Conservation (phyloP, 169 alveolate genomes). For the Amoebophrya sp. region DNA sequence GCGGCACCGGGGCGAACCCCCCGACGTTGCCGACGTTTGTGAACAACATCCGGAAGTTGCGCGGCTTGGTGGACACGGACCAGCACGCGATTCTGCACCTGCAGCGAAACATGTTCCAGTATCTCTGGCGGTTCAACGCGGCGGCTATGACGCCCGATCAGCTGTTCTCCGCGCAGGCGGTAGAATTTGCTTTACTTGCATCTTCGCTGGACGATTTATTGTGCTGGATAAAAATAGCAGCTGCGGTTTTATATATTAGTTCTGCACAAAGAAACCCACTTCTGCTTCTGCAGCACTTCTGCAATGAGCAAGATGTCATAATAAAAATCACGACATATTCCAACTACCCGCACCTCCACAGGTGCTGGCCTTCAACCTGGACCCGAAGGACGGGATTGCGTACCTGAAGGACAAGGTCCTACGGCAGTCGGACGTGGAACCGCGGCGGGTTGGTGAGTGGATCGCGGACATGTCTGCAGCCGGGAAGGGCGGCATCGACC, state of each 20-base stretch:
- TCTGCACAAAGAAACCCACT: no score
- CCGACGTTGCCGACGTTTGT: background rate
- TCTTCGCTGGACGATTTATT: no score
- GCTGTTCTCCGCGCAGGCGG: background rate
- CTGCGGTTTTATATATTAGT: no score
- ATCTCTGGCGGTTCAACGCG: background rate
- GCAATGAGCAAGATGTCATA: no score
- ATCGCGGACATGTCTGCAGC: background rate
- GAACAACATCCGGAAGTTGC: background rate
- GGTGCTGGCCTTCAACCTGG: background rate
- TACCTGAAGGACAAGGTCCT: background rate
- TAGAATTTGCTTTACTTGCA: no score
- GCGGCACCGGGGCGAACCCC: background rate
- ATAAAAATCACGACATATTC: no score
- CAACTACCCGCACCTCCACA: no score
- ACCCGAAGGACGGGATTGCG: background rate
- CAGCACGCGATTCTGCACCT: background rate
- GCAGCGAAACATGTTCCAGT: background rate
- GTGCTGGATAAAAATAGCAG: no score
- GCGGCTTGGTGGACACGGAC: background rate
- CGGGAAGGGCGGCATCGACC: background rate
- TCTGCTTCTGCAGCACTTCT: no score
- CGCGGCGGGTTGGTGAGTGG: background rate
- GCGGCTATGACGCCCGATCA: background rate
- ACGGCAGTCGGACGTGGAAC: background rate